Conservation (phyloP, 1,139 yeast genomes). For the Scheffersomyces segobiensis region DNA sequence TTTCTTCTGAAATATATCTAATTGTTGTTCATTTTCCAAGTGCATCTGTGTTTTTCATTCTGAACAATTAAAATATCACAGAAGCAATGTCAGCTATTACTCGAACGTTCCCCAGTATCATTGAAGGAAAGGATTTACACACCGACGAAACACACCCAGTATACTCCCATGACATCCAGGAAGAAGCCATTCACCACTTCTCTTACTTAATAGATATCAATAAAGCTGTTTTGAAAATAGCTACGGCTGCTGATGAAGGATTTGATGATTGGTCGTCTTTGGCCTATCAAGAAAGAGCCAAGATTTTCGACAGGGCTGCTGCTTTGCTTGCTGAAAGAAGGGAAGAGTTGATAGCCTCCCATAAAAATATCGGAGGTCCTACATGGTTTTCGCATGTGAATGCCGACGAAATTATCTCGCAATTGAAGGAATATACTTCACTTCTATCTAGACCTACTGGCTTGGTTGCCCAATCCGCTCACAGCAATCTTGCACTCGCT, state of each 20-base stretch:
- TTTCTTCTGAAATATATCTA: too few relatives aligned
- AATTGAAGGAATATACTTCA: slow-evolving; percentile 23
- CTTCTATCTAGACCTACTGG: slow-evolving; percentile 25
- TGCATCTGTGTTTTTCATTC: too few relatives aligned
- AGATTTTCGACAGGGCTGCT: slow-evolving; percentile 20
- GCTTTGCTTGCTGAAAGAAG: slow-evolving; percentile 14
- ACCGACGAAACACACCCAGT: slow-evolving; percentile 13
- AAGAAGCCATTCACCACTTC: slow-evolving; percentile 12
- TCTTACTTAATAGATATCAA: slow-evolving; percentile 9
- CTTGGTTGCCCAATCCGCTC: slow-evolving; percentile 10
- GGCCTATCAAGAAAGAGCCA: slow-evolving; percentile 15
- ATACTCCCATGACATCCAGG: slow-evolving; percentile 8
- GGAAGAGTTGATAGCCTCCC: slow-evolving; percentile 22
- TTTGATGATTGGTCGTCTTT: slow-evolving; percentile 27
- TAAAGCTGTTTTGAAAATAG: slow-evolving; percentile 11
- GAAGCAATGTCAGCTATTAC: neutral
- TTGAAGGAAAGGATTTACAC: slow-evolving; percentile 18
- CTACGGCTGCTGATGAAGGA: slow-evolving; percentile 25
- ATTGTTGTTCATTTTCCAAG: too few relatives aligned
- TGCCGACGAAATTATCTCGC: slow-evolving; percentile 25
- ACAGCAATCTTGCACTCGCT: slow-evolving; percentile 1
- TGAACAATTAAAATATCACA: neutral
- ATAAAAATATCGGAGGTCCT: slow-evolving; percentile 38
- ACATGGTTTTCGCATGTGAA: slow-evolving; percentile 38
- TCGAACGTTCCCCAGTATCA: slow-evolving; percentile 16